These are phyloP conservation scores for Dioscorea alata DNA, from an alignment of 106 monocot genomes.

Conservation along the genomic window DNA sequence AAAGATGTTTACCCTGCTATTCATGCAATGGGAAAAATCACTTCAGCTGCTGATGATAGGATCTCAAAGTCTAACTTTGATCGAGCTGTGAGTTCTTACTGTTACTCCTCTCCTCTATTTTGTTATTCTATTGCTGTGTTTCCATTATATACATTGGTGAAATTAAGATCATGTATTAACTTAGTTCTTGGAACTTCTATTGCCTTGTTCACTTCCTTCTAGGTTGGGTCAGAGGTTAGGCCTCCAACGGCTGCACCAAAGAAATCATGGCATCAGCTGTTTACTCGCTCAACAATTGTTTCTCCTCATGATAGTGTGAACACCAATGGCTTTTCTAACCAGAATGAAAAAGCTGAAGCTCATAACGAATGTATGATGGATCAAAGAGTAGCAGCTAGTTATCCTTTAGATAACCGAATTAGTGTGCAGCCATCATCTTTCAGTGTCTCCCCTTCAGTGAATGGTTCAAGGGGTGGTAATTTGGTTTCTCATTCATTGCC, in stretches of 20 bases:
- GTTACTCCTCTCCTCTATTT: conserved; percentile 3
- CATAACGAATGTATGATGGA: conserved; percentile 14
- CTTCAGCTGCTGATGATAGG: neutral
- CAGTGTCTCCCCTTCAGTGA: conserved; percentile 10
- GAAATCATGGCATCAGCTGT: conserved; percentile 91
- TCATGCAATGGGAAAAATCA: neutral
- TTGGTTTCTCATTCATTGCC: conserved; percentile 1
- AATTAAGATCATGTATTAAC: too few species aligned
- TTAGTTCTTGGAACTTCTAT: neutral
- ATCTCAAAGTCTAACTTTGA: conserved; percentile 7
- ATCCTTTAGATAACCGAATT: conserved; percentile 26
- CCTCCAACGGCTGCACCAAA: conserved; percentile 25
- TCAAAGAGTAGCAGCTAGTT: conserved; percentile 18
- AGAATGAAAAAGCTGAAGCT: conserved; percentile 23
- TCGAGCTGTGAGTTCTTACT: conserved; percentile 50
- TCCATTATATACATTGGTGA: neutral
- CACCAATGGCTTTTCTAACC: conserved; percentile 4
- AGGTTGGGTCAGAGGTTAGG: conserved; percentile 40
- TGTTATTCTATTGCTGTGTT: neutral
- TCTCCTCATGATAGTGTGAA: conserved; percentile 44
- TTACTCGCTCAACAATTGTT: conserved; percentile 59
- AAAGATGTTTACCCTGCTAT: conserved; percentile 28
- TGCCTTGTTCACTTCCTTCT: neutral
- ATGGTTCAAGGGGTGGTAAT: conserved; percentile 10
- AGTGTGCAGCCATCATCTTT: conserved; percentile 19